Evolutionary conservation across 2,329 filamentous ascomycete species (phyloP).

Genomic region (Colletotrichum lini): DNA sequence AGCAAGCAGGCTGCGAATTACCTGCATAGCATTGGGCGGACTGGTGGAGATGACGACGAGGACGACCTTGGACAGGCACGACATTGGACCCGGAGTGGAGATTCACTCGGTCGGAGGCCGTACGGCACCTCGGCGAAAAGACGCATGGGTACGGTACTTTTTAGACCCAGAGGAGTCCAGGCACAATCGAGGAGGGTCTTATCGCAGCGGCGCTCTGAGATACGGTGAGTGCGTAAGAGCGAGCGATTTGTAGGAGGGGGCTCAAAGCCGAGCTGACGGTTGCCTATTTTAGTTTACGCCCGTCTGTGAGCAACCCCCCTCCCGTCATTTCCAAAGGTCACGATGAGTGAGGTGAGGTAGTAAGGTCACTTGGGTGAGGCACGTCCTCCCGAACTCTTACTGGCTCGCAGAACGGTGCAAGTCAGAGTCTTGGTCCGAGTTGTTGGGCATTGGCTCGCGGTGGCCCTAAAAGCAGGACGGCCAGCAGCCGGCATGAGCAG

Average conservation of each 20-base stretch:
- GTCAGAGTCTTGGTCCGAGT: slow-evolving; percentile 23
- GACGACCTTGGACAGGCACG: background rate
- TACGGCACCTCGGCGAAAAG: slow-evolving; percentile 2
- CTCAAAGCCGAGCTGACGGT: slow-evolving; percentile 29
- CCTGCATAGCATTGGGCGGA: slow-evolving; percentile 13
- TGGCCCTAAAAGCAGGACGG: slow-evolving; percentile 21
- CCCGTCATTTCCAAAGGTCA: background rate
- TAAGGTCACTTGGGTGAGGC: background rate
- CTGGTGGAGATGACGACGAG: slow-evolving; percentile 27
- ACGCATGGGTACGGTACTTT: slow-evolving; percentile 15
- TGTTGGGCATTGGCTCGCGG: slow-evolving; percentile 21
- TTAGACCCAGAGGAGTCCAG: background rate
- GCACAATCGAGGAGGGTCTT: background rate
- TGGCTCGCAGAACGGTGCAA: slow-evolving; percentile 10
- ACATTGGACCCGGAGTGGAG: slow-evolving; percentile 14
- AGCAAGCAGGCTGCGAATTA: slow-evolving; percentile 32
- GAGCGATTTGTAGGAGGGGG: background rate
- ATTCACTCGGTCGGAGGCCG: slow-evolving; percentile 9
- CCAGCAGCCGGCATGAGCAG: slow-evolving; percentile 5
- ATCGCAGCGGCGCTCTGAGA: slow-evolving; percentile 1
- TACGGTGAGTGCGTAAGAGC: slow-evolving; percentile 11
- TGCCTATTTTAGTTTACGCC: slow-evolving; percentile 30
- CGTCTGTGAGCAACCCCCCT: background rate
- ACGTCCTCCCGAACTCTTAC: background rate
- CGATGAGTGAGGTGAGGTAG: slow-evolving; percentile 1